A percentile compares a stretch with the other conserved stretches of the same genome.
phyloP scores from a whole-genome alignment of 1,284 basidiomycete genomes.

The Cutaneotrichosporon mucoides region DNA sequence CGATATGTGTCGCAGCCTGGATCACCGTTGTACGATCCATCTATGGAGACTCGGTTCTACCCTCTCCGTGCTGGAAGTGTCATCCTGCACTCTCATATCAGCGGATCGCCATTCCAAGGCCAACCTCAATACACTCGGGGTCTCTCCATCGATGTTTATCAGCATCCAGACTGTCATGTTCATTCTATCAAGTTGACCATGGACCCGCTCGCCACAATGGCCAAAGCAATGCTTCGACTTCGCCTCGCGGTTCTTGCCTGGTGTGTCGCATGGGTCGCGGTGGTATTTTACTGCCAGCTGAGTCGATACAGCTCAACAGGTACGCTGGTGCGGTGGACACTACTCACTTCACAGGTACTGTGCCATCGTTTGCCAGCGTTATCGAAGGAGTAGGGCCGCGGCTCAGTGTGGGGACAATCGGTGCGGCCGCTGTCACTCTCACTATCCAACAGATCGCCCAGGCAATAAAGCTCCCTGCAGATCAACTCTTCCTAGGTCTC shows the following conservation, averaged over 20 bases:
- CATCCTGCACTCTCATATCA: constrained; percentile 66
- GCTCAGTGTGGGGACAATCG: neutral
- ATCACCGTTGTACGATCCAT: neutral
- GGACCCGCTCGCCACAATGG: constrained; percentile 65
- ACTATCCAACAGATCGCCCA: neutral
- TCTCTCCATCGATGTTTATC: constrained; percentile 42
- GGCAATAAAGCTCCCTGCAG: neutral
- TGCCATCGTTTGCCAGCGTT: neutral
- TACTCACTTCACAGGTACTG: neutral
- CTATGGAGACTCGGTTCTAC: constrained; percentile 66
- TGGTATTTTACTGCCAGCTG: constrained; percentile 54
- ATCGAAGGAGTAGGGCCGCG: neutral
- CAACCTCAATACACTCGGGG: constrained; percentile 20
- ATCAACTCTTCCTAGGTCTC: constrained; percentile 6
- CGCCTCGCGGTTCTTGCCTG: constrained; percentile 65
- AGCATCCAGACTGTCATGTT: constrained; percentile 46
- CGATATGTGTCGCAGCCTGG: constrained; percentile 28
- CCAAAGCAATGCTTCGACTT: constrained; percentile 67
- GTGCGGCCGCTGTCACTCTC: neutral
- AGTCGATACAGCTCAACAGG: neutral
- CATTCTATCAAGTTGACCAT: constrained; percentile 55
- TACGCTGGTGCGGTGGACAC: neutral
- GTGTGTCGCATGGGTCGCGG: constrained; percentile 61
- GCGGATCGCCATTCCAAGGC: constrained; percentile 59
- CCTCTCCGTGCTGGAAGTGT: constrained; percentile 51